Base-by-base conservation (phyloP, 495 filamentous ascomycete genomes). In the Lophiostoma macrostomum region DNA sequence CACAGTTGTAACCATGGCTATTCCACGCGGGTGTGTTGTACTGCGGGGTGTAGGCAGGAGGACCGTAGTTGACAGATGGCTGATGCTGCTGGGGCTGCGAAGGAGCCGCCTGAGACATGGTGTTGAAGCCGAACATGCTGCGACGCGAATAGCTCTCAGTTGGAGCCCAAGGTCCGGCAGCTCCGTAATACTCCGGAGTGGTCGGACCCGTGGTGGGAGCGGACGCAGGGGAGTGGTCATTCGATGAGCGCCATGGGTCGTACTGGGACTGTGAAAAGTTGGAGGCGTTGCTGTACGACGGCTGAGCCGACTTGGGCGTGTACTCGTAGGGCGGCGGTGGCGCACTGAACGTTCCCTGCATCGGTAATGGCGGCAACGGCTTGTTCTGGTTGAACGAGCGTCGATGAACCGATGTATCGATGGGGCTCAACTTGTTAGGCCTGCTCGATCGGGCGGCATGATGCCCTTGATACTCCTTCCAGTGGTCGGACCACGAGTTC, bases 401-500 rank as follows among this genome's bases (percentile, higher is more conserved):
- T 14, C 80, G 73, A 35, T 75, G 63, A 24, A 82, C 55, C 64
- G 84, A 84, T 52, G 86, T 82, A 64, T 90, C 83, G 56, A 91
- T 77, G 16, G 87, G 82, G 14, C 83, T 77, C 54, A 91, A 74
- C 28, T 80, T 73, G 32, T 78, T 56, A 71, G 24, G 73, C 63
- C 58, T 46, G 74, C 54, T 78, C 71, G 47, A 1, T 30, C 56
- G 53, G 3, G 75, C 69, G 44, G 76, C 75, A 60, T 84, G 81
- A 69, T 80, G 80, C 54, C 76, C 73, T 50, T 83, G 74, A 81
- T 86, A 96, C 28, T 80, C 81, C 32, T 87, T 74, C 94, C 94
- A 99, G 72, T 84, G 88, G 42, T 78, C 74, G 44, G 83, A 75
- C 88, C 91, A 96, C 12, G 85, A 80, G 19, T 78, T 74, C 68